Conservation (phyloP, 352 stramenopile genomes). For the Phytophthora macrochlamydospora region DNA sequence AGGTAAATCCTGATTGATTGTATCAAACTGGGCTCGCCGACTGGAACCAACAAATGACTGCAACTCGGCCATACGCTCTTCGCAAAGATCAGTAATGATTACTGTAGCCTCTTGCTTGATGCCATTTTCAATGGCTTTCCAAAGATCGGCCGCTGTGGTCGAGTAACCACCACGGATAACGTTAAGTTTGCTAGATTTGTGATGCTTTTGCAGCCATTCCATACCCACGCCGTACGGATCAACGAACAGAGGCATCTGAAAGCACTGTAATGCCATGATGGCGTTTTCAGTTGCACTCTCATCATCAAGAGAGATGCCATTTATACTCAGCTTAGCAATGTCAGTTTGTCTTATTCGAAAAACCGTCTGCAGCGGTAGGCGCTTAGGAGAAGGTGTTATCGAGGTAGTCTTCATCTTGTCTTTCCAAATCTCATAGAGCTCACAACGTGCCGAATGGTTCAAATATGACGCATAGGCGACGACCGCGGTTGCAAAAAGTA, state of each 20-base stretch:
- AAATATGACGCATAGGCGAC: conserved; percentile 53
- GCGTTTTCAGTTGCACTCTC: conserved; percentile 45
- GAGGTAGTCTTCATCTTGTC: conserved; percentile 33
- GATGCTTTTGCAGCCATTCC: conserved; percentile 55
- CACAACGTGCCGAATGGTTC: conserved; percentile 29
- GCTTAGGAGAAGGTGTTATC: conserved; percentile 34
- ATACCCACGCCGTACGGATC: conserved; percentile 61
- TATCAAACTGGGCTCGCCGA: conserved; percentile 45
- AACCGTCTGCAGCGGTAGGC: conserved; percentile 26
- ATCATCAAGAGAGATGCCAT: conserved; percentile 46
- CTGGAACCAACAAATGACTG: conserved; percentile 53
- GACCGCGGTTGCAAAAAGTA: conserved; percentile 62
- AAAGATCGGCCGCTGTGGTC: conserved; percentile 24
- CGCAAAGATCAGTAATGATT: conserved; percentile 49
- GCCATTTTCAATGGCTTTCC: conserved; percentile 45
- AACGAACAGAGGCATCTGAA: conserved; percentile 57
- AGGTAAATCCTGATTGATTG: conserved; percentile 52
- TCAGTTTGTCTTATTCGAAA: conserved; percentile 42
- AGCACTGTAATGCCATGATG: conserved; percentile 44
- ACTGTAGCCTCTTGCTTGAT: conserved; percentile 46
- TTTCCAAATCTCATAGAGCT: conserved; percentile 38
- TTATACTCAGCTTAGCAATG: conserved; percentile 51
- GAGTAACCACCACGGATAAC: conserved; percentile 22
- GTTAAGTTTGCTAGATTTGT: conserved; percentile 10
- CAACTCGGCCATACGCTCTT: conserved; percentile 28